Percentiles rank a stretch among this genome's conserved stretches.
Conservation (phyloP, 176 grass and related monocot species). For the Microstegium vimineum region DNA sequence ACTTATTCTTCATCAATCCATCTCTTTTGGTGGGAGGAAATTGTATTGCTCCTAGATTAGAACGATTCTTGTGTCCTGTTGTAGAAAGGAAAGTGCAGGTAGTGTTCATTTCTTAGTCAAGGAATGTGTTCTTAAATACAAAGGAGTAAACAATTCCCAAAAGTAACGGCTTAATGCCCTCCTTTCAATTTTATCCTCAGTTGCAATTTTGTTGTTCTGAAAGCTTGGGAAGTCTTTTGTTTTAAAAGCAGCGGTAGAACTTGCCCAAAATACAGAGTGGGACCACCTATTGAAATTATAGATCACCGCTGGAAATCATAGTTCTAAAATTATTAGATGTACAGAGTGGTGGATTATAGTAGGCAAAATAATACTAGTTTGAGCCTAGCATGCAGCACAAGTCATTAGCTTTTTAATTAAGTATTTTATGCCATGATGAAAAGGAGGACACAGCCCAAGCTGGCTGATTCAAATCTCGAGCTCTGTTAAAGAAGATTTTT, state of each 20-base stretch:
- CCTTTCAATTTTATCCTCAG: neutral
- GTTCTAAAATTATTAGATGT: neutral
- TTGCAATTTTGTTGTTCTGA: conserved; percentile 1
- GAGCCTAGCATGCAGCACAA: neutral
- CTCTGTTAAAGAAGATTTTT: neutral
- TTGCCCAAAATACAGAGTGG: neutral
- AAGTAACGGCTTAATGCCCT: neutral
- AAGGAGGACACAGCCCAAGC: neutral
- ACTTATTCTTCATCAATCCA: neutral
- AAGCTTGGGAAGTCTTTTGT: neutral
- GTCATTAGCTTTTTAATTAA: no score
- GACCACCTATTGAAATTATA: neutral
- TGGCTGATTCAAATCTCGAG: neutral
- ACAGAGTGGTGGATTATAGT: neutral
- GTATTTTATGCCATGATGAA: neutral
- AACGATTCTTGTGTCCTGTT: neutral
- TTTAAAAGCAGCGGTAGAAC: neutral
- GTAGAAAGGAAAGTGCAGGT: neutral
- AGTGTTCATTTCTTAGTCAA: neutral
- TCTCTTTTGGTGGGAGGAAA: neutral
- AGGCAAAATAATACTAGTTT: neutral
- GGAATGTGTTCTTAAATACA: neutral
- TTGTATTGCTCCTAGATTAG: neutral
- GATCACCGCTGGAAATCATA: neutral
- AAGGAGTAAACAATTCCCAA: neutral